Percentiles rank a stretch among this genome's conserved stretches.
Conservation (phyloP, 2,329 filamentous ascomycete genomes). For the Amphichorda felina region DNA sequence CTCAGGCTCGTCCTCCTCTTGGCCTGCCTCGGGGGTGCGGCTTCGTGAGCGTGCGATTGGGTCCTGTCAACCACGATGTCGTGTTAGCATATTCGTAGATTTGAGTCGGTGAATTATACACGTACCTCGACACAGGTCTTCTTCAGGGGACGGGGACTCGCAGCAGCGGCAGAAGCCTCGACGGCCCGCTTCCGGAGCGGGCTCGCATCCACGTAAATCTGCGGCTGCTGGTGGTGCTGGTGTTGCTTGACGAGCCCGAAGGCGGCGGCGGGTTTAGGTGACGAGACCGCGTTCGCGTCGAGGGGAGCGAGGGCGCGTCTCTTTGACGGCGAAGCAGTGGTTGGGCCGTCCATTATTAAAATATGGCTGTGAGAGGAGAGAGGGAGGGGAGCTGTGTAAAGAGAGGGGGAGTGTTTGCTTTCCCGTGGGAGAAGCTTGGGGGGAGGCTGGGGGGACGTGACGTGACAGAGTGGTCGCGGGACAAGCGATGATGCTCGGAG, state of each 20-base stretch:
- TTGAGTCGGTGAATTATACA: not conserved
- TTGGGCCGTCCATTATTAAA: not conserved
- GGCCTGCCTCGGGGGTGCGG: not conserved
- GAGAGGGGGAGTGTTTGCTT: not conserved
- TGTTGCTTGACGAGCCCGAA: not conserved
- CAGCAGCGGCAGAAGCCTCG: not conserved
- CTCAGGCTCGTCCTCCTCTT: not conserved
- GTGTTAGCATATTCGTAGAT: too few relatives aligned
- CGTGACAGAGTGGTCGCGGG: too few relatives aligned
- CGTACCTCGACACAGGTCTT: slow-evolving; percentile 1
- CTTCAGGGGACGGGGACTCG: slow-evolving; percentile 1
- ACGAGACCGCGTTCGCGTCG: slow-evolving; percentile 29
- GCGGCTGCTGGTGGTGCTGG: not conserved
- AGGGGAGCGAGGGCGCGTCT: slow-evolving; percentile 36
- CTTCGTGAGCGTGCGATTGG: too few relatives aligned
- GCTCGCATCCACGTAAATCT: not conserved
- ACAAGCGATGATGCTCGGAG: too few relatives aligned
- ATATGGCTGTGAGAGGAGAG: not conserved
- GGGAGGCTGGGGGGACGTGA: too few relatives aligned
- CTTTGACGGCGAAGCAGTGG: slow-evolving; percentile 14
- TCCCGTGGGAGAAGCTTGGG: too few relatives aligned
- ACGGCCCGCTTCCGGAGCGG: not conserved
- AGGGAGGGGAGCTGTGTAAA: not conserved
- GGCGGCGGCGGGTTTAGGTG: slow-evolving; percentile 12
- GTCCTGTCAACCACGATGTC: not conserved